Evolutionary conservation across 495 filamentous ascomycete species (phyloP), one percentile per base, ranked within the genome.

Genomic region (Hypoxylon crocopeplum): DNA sequence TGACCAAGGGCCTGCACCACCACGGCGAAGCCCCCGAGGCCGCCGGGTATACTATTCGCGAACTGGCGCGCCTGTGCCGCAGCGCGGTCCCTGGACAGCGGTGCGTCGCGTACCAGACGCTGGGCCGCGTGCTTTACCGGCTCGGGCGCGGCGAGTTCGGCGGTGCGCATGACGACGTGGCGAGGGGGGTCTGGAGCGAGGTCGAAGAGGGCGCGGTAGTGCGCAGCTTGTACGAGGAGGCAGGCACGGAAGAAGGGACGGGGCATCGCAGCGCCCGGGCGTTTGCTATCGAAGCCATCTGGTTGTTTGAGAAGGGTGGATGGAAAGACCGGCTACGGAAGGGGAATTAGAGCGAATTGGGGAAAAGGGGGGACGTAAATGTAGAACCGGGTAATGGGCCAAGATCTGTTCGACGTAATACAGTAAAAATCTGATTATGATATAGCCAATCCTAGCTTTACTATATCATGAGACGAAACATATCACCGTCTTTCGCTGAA

Each of bases 11-110:
- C 1, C 80, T 98, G 32, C 94, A 98, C 72, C 94, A 98, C 71
- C 94, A 98, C 71, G 92, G 86, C 56, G 86, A 95, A 37, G 92
- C 95, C 5, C 94, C 94, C 10, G 90, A 94, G 65, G 91, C 93
- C 0, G 94, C 94, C 0, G 94, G 94, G 0, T 98, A 98, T 70
- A 97, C 95, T 1, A 81, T 98, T 21, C 87, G 88, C 0, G 94
- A 98, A 72, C 79, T 98, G 1, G 89, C 93, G 6, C 83, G 88
- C 13, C 77, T 97, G 29, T 86, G 90, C 17, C 82, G 92, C n/a
- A 92, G 88, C 34, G 82, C 86, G 0, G 91, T 95, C 46, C 84
- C 95, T 3, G 83, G 86, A 0, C 94, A 98, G 75, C 79, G 95
- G 1, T 98, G 94, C 61, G 77, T 98, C 10, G 92, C 95, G 1